These are phyloP conservation scores for Ustilago cynodontis DNA, from an alignment of 1,284 basidiomycete species.

Conservation along the genomic window DNA sequence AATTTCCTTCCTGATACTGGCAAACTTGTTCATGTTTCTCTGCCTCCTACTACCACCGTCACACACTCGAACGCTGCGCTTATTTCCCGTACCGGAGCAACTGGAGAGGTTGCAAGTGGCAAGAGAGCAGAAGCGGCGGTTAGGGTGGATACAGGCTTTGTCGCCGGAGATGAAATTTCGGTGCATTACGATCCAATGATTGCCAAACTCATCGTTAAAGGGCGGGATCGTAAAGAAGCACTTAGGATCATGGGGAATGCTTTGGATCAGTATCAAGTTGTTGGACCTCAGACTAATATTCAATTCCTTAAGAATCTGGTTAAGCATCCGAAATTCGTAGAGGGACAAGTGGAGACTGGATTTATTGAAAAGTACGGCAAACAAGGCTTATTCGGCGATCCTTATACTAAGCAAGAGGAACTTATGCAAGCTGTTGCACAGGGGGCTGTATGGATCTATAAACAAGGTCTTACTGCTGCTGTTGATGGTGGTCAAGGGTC, in stretches of 20 bases:
- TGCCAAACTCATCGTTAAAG: slow-evolving; percentile 90
- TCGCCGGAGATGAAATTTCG: slow-evolving; percentile 79
- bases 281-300: slow-evolving; percentile 90
- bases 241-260: slow-evolving; percentile 82
- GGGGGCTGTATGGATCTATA: slow-evolving; percentile 17
- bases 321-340: slow-evolving; percentile 80
- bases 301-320: slow-evolving; percentile 86
- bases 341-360: slow-evolving; percentile 89
- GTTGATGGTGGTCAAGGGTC: slow-evolving; percentile 76
- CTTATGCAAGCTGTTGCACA: slow-evolving; percentile 34
- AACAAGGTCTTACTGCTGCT: slow-evolving; percentile 11
- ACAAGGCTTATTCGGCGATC: slow-evolving; percentile 36
- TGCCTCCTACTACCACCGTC: slow-evolving; percentile 71
- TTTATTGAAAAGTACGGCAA: slow-evolving; percentile 77
- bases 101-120: not conserved
- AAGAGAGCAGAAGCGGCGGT: slow-evolving; percentile 74
- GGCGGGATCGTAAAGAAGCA: slow-evolving; percentile 86
- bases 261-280: slow-evolving; percentile 87
- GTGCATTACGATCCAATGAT: slow-evolving; percentile 89
- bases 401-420: slow-evolving; percentile 17
- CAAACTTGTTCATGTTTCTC: slow-evolving; percentile 78
- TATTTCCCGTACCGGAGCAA: not conserved
- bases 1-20: slow-evolving; percentile 90
- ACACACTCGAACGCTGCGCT: slow-evolving; percentile 26
- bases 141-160: slow-evolving; percentile 91